These are phyloP conservation scores for Pholiota molesta DNA, from an alignment of 768 basidiomycete genomes.

Conservation along the genomic window DNA sequence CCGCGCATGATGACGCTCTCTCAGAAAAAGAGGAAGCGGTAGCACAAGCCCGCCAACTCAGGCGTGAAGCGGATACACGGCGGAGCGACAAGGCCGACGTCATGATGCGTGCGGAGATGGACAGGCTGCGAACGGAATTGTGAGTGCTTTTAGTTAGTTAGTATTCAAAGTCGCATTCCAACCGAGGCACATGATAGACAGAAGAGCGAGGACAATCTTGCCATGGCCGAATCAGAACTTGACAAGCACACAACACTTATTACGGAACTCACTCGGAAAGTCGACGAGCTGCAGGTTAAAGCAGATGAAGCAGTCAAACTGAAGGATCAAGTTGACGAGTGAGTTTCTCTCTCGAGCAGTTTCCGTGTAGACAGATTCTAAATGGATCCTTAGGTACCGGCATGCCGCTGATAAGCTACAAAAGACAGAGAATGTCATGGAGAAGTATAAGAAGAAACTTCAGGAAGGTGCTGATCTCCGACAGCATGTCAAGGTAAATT, in stretches of 20 bases:
- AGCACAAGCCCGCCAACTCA: constrained; percentile 59
- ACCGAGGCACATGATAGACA: constrained; percentile 56
- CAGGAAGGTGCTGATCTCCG: constrained; percentile 92
- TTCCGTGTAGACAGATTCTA: no score
- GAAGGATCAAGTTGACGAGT: constrained; percentile 97
- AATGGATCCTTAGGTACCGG: constrained; percentile 59
- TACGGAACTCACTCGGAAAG: constrained; percentile 74
- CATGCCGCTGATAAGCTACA: constrained; percentile 91
- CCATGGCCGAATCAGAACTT: constrained; percentile 78
- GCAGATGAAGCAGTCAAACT: constrained; percentile 80
- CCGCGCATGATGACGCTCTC: constrained; percentile 72
- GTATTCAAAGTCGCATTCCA: constrained; percentile 15
- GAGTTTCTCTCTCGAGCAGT: constrained; percentile 26
- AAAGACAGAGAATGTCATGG: constrained; percentile 97
- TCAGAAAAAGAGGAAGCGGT: constrained; percentile 81
- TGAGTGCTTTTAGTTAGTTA: constrained; percentile 46
- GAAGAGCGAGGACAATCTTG: constrained; percentile 93
- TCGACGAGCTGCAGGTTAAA: constrained; percentile 77
- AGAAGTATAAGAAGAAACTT: constrained; percentile 98
- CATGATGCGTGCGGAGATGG: constrained; percentile 80
- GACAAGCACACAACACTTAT: constrained; percentile 76
- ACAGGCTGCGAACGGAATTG: constrained; percentile 81
- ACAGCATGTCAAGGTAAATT: constrained; percentile 76
- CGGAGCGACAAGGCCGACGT: constrained; percentile 75
- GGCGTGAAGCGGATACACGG: constrained; percentile 59